Base-by-base conservation (phyloP, 1,284 basidiomycete species). In the Rhizoctonia solani region DNA sequence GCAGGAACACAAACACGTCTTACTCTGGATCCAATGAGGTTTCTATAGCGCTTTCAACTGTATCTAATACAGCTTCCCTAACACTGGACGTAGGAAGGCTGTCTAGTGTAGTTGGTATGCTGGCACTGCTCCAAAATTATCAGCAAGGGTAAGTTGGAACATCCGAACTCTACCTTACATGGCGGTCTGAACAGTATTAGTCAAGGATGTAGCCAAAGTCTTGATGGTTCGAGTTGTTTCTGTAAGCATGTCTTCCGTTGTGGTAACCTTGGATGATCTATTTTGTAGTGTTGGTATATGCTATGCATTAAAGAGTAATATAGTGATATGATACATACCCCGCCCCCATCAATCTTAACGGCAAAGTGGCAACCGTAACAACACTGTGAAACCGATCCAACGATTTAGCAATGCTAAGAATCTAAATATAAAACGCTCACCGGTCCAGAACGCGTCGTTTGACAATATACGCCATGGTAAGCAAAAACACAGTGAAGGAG, bases 391-490 rank as follows among this genome's bases (percentile, higher is more conserved):
- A 9, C 14, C n/a, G 29, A 37, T 11, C 32, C 5, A 61, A 4
- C 39, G 13, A 50, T 25, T 2, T 11, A 27, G 21, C 19, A 6
- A 49, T 27, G 19, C n/a, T 19, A 23, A 1, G 4, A 49, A 37
- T 21, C 23, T 13, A 13, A 8, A 46, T 6, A 19, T 5, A 2
- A 3, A 8, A 3, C n/a, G 39, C 42, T 11, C 39, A 61, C 56
- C 56, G 56, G 73, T 95, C 91, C 34, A 97, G 72, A 47, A 97
- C 80, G 16, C 95, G 84, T 68, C 93, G 87, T 77, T 96, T 94
- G 71, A 97, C 74, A 71, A 97, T 88, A 73, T 92, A 95, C 13
- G 88, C 81, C 8, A 93, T 87, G 37, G 90, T 88, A n/a, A 94
- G 83, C 67, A 88, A 72, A 79, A 97, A 97, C 77, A 97, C 91